Base-by-base conservation (phyloP, 768 basidiomycete genomes). In the Collybia nuda region DNA sequence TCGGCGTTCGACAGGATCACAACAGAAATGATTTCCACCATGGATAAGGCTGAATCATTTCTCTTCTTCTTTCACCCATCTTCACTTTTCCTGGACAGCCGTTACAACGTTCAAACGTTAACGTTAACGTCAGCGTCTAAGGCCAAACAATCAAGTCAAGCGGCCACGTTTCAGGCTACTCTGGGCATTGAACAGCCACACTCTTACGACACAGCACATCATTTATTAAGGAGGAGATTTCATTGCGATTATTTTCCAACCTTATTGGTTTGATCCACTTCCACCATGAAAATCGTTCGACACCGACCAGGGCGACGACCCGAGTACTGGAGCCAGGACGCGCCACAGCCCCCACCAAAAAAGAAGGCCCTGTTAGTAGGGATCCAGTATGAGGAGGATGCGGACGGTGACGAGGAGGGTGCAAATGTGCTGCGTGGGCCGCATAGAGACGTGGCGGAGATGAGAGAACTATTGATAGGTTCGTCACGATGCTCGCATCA, bases 341-440 rank as follows among this genome's bases (percentile, higher is more conserved):
- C 42, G 12, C 48, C 48, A 0, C 38, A 46, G 21, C 46, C 53
- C 2, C 48, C 24, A 12, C 42, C 57, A 4, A 7, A 48, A 47
- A 68, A 66, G 56, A 70, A 63, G 40, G 73, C 72, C 0, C 48
- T 75, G 2, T 53, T 75, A 19, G 65, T 75, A 23, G 72, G 72
- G 3, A 69, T 74, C 19, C 63, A 68, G 40, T 66, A 69, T 44
- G 57, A 54, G 19, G 36, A 46, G 12, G 47, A 58, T 41, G 52
- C 56, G 22, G 47, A 60, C 23, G 45, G 39, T 5, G 40, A 39
- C 12, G 54, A 49, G 26, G 48, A 50, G 2, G 32, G 40, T 29
- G 51, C 44, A 8, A 53, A 52, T 22, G 53, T 53, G n/a, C 56
- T 71, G 23, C 61, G 50, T 26, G 71, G 71, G 4, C 71, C 73